A percentile compares a stretch with the other conserved stretches of the same genome.
Evolutionary conservation across 805 yeast species (phyloP).

Genomic region (Groenewaldozyma tartarivorans): DNA sequence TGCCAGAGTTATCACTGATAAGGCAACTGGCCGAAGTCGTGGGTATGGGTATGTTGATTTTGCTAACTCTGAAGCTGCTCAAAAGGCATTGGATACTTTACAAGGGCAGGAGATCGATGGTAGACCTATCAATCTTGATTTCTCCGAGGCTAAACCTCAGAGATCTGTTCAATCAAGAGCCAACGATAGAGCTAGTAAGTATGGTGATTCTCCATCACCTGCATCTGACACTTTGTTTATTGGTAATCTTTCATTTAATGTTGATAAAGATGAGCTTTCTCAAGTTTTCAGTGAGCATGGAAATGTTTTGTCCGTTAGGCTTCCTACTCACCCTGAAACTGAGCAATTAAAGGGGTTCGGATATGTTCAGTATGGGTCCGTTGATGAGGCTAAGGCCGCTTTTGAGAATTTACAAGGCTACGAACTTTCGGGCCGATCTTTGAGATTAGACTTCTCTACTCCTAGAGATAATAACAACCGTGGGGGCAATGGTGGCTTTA

Average conservation of each 20-base stretch:
- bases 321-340: constrained; percentile 98
- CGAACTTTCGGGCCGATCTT: constrained; percentile 82
- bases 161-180: constrained; percentile 42
- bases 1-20: constrained; percentile 92
- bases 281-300: constrained; percentile 71
- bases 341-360: constrained; percentile 99
- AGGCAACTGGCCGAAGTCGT: constrained; percentile 85
- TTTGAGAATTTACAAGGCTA: constrained; percentile 81
- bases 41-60: constrained; percentile 96
- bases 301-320: constrained; percentile 76
- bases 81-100: constrained; percentile 72
- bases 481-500: constrained; percentile 26
- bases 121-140: constrained; percentile 87
- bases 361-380: constrained; percentile 79
- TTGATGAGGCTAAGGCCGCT: constrained; percentile 88
- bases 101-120: constrained; percentile 97
- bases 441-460: constrained; percentile 89
- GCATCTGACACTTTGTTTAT: constrained; percentile 95
- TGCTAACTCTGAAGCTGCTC: constrained; percentile 64
- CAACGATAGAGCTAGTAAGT: constrained; percentile 75
- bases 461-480: constrained; percentile 44
- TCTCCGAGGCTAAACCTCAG: constrained; percentile 77
- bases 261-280: constrained; percentile 69
- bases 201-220: constrained; percentile 81
- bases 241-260: constrained; percentile 91